Percentiles rank a stretch among this genome's conserved stretches.
Evolutionary conservation across 306 rosid species (phyloP).

Genomic region (Canavalia gladiata): DNA sequence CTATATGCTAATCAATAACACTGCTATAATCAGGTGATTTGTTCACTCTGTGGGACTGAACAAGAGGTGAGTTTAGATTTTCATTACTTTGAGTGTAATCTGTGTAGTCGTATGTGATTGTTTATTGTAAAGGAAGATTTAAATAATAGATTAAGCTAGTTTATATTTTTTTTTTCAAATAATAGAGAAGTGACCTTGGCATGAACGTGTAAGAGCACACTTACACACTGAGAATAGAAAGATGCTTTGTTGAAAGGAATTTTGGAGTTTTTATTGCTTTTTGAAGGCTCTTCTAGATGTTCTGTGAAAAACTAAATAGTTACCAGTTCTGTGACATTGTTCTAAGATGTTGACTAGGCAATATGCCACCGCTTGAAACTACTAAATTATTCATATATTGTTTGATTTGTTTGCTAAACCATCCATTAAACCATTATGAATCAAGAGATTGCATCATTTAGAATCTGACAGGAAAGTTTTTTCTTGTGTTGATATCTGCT

Average conservation of each 20-base stretch:
- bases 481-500: constrained; percentile 44
- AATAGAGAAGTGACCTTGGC: neutral
- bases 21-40: constrained; percentile 68
- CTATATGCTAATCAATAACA: constrained; percentile 35
- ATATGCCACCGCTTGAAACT: neutral
- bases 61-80: constrained; percentile 73
- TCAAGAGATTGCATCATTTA: neutral
- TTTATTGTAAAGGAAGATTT: neutral
- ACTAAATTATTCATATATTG: neutral
- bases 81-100: neutral
- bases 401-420: constrained; percentile 1
- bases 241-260: neutral
- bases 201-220: neutral
- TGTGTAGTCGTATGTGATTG: neutral
- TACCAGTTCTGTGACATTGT: neutral
- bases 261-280: neutral
- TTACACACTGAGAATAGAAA: neutral
- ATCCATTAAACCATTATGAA: neutral
- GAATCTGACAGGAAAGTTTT: neutral
- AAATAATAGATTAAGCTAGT: neutral
- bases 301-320: neutral
- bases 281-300: constrained; percentile 4
- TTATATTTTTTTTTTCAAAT: neutral
- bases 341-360: neutral
- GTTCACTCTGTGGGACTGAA: constrained; percentile 84